These are phyloP conservation scores for Takashimella tepidaria DNA, from an alignment of 1,284 basidiomycete species.

Conservation along the genomic window DNA sequence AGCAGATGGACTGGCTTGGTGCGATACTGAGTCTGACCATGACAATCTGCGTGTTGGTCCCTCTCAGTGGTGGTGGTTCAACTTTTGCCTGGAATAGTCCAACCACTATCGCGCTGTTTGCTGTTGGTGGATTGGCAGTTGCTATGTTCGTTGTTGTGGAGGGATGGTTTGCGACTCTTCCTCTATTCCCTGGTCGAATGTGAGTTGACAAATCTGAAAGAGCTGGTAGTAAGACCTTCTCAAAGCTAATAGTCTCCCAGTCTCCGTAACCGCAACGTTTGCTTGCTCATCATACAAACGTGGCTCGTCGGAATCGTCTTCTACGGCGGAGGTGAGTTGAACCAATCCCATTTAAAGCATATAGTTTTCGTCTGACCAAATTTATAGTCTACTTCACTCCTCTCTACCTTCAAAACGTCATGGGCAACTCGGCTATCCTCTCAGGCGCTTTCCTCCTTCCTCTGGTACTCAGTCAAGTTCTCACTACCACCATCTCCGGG, in stretches of 20 bases:
- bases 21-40: conserved; percentile 21
- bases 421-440: conserved; percentile 13
- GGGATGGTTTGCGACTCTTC: conserved; percentile 12
- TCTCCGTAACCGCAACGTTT: conserved; percentile 25
- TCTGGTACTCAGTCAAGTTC: conserved; percentile 27
- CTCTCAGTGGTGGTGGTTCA: conserved; percentile 24
- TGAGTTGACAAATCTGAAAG: too few species aligned
- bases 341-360: too few species aligned
- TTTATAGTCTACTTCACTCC: conserved; percentile 19
- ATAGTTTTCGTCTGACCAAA: not conserved
- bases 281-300: conserved; percentile 24
- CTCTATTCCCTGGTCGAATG: conserved; percentile 19
- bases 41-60: conserved; percentile 26
- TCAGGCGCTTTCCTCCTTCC: conserved; percentile 31
- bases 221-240: not conserved
- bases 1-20: conserved; percentile 30
- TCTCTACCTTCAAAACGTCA: conserved; percentile 32
- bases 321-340: conserved; percentile 23
- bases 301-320: conserved; percentile 30
- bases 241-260: not conserved
- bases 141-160: conserved; percentile 21
- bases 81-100: conserved; percentile 22
- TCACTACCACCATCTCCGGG: conserved; percentile 25
- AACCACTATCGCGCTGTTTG: conserved; percentile 21
- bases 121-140: conserved; percentile 12